A percentile compares a stretch with the other conserved stretches of the same genome.
These are phyloP conservation scores for Amniculicola lignicola DNA, from an alignment of 495 filamentous ascomycete genomes.

Conservation along the genomic window DNA sequence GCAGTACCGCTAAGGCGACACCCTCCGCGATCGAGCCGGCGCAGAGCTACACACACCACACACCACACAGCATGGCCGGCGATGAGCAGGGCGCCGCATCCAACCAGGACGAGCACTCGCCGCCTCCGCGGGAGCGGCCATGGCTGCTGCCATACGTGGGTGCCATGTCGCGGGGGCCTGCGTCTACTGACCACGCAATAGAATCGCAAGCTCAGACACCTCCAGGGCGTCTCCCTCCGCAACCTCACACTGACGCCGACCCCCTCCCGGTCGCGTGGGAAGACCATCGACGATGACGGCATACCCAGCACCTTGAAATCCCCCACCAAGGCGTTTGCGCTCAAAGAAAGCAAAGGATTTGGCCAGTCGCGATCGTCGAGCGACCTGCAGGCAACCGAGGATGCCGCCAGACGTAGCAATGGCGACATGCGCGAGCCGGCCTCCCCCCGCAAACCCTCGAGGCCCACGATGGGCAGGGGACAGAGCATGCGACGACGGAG, in stretches of 20 bases:
- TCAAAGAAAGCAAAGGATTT: slow-evolving; percentile 53
- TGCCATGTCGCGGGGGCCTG: slow-evolving; percentile 18
- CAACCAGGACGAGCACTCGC: neutral
- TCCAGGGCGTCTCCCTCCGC: slow-evolving; percentile 81
- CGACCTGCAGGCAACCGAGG: slow-evolving; percentile 48
- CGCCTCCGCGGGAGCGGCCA: slow-evolving; percentile 45
- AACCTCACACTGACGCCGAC: slow-evolving; percentile 65
- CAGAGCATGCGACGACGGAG: slow-evolving; percentile 64
- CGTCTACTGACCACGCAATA: slow-evolving; percentile 41
- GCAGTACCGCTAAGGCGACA: neutral
- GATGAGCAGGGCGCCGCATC: slow-evolving; percentile 10
- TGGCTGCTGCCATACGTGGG: slow-evolving; percentile 53
- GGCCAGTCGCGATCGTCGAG: slow-evolving; percentile 73
- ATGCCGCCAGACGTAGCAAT: slow-evolving; percentile 10
- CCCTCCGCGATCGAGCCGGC: neutral
- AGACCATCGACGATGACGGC: slow-evolving; percentile 81
- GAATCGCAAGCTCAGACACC: slow-evolving; percentile 86
- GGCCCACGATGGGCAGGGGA: slow-evolving; percentile 30
- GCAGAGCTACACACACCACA: too few species aligned
- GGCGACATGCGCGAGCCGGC: slow-evolving; percentile 17
- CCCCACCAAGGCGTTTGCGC: slow-evolving; percentile 64
- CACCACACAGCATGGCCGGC: slow-evolving; percentile 24
- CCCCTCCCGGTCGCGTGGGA: slow-evolving; percentile 54
- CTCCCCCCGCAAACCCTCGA: slow-evolving; percentile 4
- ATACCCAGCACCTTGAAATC: slow-evolving; percentile 65